A percentile compares a stretch with the other conserved stretches of the same genome.
Conservation (phyloP, 2,329 filamentous ascomycete species). For the Scedosporium aurantiacum region DNA sequence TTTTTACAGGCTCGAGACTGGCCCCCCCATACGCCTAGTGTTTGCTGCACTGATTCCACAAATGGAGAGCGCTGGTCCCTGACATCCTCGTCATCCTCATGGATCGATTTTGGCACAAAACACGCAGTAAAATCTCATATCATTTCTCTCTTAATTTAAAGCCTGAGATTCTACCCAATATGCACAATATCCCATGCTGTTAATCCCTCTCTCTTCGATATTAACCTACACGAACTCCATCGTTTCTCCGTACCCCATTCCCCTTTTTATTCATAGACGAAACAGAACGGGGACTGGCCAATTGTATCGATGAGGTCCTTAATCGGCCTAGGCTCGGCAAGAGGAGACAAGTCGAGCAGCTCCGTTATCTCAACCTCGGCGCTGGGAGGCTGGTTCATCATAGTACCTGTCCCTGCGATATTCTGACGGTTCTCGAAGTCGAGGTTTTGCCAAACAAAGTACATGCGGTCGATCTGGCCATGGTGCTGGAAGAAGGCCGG, state of each 20-base stretch:
- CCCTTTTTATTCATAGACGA: constrained; percentile 23
- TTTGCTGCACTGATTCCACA: too few species aligned
- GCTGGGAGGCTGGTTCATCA: constrained; percentile 27
- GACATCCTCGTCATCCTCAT: too few species aligned
- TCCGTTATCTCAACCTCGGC: constrained; percentile 31
- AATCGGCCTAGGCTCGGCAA: constrained; percentile 24
- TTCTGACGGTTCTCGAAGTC: constrained; percentile 25
- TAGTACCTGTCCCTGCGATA: constrained; percentile 29
- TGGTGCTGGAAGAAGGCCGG: constrained; percentile 25
- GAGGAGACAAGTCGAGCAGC: constrained; percentile 18
- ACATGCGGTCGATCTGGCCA: constrained; percentile 31
- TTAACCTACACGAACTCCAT: too few species aligned
- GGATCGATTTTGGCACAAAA: too few species aligned
- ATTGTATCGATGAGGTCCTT: constrained; percentile 27
- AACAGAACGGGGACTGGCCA: constrained; percentile 30
- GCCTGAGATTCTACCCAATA: too few species aligned
- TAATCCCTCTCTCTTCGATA: too few species aligned
- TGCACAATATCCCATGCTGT: too few species aligned
- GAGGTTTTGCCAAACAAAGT: constrained; percentile 38
- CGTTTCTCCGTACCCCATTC: not conserved
- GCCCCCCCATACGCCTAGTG: too few species aligned
- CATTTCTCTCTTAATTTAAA: too few species aligned
- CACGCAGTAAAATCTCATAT: too few species aligned
- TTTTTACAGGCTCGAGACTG: too few species aligned
- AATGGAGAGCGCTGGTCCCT: too few species aligned